Evolutionary conservation across 495 filamentous ascomycete genomes (phyloP).

Genomic region (Lichina pygmaea): DNA sequence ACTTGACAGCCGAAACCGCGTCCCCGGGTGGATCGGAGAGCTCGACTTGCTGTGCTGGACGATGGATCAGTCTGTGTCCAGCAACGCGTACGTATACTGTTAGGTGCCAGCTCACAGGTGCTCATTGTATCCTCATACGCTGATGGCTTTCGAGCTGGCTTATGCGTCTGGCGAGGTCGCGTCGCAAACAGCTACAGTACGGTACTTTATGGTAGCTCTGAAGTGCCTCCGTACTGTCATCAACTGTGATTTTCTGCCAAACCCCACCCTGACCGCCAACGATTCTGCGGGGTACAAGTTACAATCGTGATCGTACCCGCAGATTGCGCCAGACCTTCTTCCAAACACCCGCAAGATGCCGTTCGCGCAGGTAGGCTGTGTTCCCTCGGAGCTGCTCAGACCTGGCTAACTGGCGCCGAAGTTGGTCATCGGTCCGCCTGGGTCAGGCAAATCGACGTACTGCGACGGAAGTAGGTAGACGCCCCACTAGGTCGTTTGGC

Average conservation of each 20-base stretch:
- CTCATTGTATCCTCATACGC: neutral
- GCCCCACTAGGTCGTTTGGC: neutral
- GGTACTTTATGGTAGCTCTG: no score
- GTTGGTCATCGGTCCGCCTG: constrained; percentile 77
- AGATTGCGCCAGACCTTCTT: no score
- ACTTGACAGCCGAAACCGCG: constrained; percentile 64
- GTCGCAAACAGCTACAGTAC: no score
- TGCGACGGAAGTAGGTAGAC: constrained; percentile 54
- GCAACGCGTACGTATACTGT: constrained; percentile 8
- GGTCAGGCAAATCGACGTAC: constrained; percentile 88
- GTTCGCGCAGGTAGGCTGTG: constrained; percentile 8
- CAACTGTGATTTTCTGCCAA: no score
- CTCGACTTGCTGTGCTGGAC: constrained; percentile 37
- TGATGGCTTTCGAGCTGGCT: no score
- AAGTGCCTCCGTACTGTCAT: no score
- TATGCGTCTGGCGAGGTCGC: no score
- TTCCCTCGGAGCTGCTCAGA: neutral
- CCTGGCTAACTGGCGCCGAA: constrained; percentile 13
- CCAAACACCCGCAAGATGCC: constrained; percentile 7
- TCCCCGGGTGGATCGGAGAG: constrained; percentile 55
- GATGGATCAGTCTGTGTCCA: no score
- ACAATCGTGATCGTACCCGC: neutral
- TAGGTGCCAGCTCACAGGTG: neutral
- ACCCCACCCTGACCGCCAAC: no score
- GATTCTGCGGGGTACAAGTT: no score